Conservation (phyloP, 257 asterid genomes). For the Petunia axillaris region DNA sequence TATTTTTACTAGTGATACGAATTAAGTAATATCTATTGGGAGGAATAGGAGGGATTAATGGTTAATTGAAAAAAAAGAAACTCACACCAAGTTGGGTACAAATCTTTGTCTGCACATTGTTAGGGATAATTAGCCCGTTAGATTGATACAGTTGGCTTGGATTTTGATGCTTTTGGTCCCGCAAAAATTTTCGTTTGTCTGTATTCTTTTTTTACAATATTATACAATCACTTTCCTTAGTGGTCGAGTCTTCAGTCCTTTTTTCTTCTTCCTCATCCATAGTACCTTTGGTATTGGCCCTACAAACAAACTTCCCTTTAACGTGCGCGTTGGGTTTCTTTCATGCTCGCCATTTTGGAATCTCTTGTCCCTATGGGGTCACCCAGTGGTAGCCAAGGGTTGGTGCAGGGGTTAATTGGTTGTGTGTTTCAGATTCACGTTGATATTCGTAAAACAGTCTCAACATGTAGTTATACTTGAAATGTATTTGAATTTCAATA, state of each 20-base stretch:
- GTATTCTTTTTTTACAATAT: not conserved
- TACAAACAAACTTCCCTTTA: constrained; percentile 27
- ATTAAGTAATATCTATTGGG: too few species aligned
- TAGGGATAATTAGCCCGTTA: constrained; percentile 30
- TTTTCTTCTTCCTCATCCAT: constrained; percentile 17
- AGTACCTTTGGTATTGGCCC: constrained; percentile 10
- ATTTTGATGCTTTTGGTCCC: constrained; percentile 54
- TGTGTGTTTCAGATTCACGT: not conserved
- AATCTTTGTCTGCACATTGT: constrained; percentile 48
- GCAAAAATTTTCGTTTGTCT: not conserved
- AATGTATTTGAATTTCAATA: too few species aligned
- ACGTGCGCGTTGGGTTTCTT: constrained; percentile 36
- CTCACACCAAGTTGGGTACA: constrained; percentile 31
- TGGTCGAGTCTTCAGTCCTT: constrained; percentile 28
- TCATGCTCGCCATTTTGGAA: constrained; percentile 45
- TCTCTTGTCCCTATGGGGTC: constrained; percentile 39
- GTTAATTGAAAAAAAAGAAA: not conserved
- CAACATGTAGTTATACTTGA: too few species aligned
- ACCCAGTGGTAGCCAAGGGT: not conserved
- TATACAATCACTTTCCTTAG: not conserved
- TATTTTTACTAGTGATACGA: too few species aligned
- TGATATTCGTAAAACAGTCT: too few species aligned
- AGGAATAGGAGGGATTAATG: not conserved
- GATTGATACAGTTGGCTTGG: constrained; percentile 31
- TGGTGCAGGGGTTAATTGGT: constrained; percentile 22